Evolutionary conservation across 345 rosid species (phyloP).

Genomic region (Rhizophora apiculata): DNA sequence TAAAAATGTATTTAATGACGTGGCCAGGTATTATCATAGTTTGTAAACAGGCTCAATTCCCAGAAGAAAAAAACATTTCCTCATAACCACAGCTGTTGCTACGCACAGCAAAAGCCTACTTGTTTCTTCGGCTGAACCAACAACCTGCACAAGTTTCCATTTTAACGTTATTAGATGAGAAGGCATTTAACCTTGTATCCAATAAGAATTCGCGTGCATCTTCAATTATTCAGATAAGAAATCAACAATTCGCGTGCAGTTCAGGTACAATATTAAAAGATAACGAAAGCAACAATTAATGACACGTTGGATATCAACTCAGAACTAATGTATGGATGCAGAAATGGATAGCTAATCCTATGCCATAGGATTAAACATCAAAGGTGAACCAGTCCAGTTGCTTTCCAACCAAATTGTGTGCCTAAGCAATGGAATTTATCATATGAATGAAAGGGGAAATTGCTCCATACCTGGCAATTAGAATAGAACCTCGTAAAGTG

Average conservation of each 20-base stretch:
- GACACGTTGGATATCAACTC: too few relatives aligned
- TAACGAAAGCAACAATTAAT: too few relatives aligned
- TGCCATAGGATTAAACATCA: too few relatives aligned
- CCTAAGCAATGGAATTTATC: not conserved
- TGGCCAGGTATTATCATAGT: conserved; percentile 40
- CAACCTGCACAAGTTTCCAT: conserved; percentile 46
- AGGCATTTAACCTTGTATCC: too few relatives aligned
- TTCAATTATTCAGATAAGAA: too few relatives aligned
- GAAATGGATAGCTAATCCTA: too few relatives aligned
- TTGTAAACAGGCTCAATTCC: conserved; percentile 86
- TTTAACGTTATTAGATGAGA: too few relatives aligned
- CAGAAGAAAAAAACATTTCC: conserved; percentile 83
- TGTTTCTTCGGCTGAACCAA: conserved; percentile 71
- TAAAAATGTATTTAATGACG: too few relatives aligned
- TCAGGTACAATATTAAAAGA: too few relatives aligned
- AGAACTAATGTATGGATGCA: too few relatives aligned
- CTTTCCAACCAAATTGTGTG: not conserved
- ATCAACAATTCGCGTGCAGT: too few relatives aligned
- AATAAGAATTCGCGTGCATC: conserved; percentile 27
- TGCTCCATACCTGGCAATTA: conserved; percentile 58
- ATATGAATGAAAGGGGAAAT: not conserved
- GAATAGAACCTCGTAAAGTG: conserved; percentile 71
- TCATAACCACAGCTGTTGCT: conserved; percentile 87
- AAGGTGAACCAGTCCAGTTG: not conserved
- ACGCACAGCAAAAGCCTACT: conserved; percentile 82